Evolutionary conservation across 2,329 filamentous ascomycete genomes (phyloP).

Genomic region (Tothia fuscella): DNA sequence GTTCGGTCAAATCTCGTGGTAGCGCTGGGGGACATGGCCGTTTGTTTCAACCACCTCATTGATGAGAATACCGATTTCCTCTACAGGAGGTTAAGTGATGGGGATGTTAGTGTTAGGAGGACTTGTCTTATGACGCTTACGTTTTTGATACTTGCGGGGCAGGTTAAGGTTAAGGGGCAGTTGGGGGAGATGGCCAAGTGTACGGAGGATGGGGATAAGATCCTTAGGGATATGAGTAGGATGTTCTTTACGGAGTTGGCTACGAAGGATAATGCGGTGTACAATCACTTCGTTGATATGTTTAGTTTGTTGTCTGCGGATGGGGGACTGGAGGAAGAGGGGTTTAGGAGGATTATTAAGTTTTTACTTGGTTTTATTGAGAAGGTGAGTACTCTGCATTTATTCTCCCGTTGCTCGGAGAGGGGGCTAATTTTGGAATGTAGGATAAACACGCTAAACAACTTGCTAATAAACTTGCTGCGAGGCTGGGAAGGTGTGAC

Average conservation of each 20-base stretch:
- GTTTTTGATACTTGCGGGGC: constrained; percentile 89
- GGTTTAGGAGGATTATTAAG: constrained; percentile 74
- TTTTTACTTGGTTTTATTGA: constrained; percentile 95
- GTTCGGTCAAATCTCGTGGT: constrained; percentile 95
- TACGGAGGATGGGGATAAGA: constrained; percentile 87
- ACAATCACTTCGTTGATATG: constrained; percentile 99
- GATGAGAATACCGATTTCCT: constrained; percentile 98
- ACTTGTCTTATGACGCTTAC: constrained; percentile 98
- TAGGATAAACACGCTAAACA: constrained; percentile 97
- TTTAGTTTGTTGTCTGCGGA: constrained; percentile 86
- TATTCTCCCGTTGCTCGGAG: background rate
- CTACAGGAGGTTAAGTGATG: constrained; percentile 83
- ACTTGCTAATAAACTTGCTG: constrained; percentile 82
- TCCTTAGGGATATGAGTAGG: constrained; percentile 80
- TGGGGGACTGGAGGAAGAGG: constrained; percentile 67
- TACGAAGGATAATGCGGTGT: constrained; percentile 97
- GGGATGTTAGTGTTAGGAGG: constrained; percentile 80
- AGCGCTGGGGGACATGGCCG: constrained; percentile 95
- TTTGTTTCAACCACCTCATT: constrained; percentile 98
- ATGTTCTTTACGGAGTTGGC: constrained; percentile 99
- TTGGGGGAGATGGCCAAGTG: constrained; percentile 99
- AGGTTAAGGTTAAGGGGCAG: constrained; percentile 99
- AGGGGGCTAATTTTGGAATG: constrained; percentile 13
- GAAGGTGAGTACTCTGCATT: constrained; percentile 59
- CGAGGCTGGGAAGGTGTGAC: constrained; percentile 72